These are phyloP conservation scores for Pythium sukuiense DNA, from an alignment of 352 stramenopile genomes.

Conservation along the genomic window DNA sequence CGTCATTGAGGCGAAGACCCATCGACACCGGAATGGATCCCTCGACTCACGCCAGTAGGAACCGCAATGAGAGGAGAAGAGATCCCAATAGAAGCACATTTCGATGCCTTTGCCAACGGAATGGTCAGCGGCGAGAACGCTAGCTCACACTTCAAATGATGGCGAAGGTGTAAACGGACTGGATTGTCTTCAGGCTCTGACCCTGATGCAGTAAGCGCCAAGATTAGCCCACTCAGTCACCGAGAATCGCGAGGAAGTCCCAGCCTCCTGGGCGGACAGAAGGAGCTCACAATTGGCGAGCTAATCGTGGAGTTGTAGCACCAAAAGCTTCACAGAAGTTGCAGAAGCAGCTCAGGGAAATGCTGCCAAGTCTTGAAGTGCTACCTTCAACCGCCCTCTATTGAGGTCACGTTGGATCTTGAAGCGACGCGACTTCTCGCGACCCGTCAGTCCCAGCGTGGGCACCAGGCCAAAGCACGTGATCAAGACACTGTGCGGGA, in stretches of 20 bases:
- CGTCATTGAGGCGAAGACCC: conserved; percentile 12
- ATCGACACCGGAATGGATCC: conserved; percentile 7
- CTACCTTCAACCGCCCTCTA: not conserved
- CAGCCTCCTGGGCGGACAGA: not conserved
- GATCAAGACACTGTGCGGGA: not conserved
- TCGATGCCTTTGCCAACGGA: not conserved
- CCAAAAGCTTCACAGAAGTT: no score
- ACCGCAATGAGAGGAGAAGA: not conserved
- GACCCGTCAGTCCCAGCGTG: not conserved
- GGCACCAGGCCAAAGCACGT: not conserved
- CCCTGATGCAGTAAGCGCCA: not conserved
- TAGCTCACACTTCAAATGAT: not conserved
- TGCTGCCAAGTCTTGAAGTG: no score
- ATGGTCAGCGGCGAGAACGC: not conserved
- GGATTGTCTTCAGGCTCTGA: conserved; percentile 1
- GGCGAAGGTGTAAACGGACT: not conserved
- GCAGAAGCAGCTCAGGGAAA: no score
- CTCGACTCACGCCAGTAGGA: conserved; percentile 1
- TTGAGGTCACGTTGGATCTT: conserved; percentile 17
- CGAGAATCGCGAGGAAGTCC: not conserved
- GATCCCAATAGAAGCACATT: not conserved
- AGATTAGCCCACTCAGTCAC: not conserved
- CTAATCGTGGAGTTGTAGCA: not conserved
- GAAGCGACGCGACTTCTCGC: conserved; percentile 21
- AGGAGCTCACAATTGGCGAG: not conserved